Evolutionary conservation across 176 grass and related monocot species (phyloP).

Genomic region (Elaeis guineensis): DNA sequence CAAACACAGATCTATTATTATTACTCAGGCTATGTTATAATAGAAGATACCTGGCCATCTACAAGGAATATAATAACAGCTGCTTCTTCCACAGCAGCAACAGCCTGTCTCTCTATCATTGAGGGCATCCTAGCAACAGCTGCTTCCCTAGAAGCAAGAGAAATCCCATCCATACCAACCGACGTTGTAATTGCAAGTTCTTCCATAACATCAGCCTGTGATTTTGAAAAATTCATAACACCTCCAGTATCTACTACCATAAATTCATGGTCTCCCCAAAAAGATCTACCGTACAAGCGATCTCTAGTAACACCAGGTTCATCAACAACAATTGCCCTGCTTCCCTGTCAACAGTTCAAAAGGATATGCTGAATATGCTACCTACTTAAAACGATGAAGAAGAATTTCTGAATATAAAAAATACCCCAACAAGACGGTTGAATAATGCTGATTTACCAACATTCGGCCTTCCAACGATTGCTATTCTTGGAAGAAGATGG

Average conservation of each 20-base stretch:
- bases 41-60: slow-evolving; percentile 67
- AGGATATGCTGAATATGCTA: too few relatives aligned
- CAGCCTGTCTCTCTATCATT: slow-evolving; percentile 92
- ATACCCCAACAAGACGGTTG: slow-evolving; percentile 90
- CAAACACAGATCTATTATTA: too few relatives aligned
- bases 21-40: not conserved
- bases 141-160: slow-evolving; percentile 70
- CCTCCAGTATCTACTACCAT: slow-evolving; percentile 92
- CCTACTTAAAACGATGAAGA: too few relatives aligned
- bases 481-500: slow-evolving; percentile 69
- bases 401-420: not conserved
- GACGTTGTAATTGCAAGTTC: slow-evolving; percentile 82
- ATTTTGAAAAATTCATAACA: slow-evolving; percentile 77
- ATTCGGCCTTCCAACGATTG: slow-evolving; percentile 87
- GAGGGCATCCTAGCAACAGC: slow-evolving; percentile 92
- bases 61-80: slow-evolving; percentile 66
- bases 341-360: slow-evolving; percentile 29
- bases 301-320: slow-evolving; percentile 96
- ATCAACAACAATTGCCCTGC: slow-evolving; percentile 86
- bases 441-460: slow-evolving; percentile 93
- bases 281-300: slow-evolving; percentile 69
- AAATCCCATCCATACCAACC: slow-evolving; percentile 91
- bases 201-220: slow-evolving; percentile 74
- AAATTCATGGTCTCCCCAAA: slow-evolving; percentile 71
- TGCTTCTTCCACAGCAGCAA: slow-evolving; percentile 82